Percentiles rank a stretch among this genome's conserved stretches.
These are phyloP conservation scores for Metschnikowia anglica DNA, from an alignment of 805 yeast species.

Conservation along the genomic window DNA sequence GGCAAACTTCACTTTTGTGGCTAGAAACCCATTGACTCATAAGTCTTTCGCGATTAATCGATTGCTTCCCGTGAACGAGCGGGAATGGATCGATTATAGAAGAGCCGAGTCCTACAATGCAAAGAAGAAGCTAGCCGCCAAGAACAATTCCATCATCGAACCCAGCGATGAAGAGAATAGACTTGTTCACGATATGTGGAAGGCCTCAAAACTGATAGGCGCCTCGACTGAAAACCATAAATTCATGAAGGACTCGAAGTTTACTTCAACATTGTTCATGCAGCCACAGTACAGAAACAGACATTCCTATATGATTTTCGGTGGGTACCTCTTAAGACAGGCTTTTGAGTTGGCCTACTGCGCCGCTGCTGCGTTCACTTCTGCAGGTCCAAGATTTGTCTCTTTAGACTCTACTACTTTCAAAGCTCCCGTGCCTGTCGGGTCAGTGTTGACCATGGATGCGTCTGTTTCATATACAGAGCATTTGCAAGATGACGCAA, in stretches of 20 bases:
- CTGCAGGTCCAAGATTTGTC: constrained; percentile 82
- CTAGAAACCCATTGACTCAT: constrained; percentile 91
- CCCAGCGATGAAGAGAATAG: constrained; percentile 70
- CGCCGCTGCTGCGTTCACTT: constrained; percentile 84
- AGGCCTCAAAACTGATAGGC: constrained; percentile 27
- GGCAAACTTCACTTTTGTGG: constrained; percentile 93
- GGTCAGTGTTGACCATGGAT: constrained; percentile 78
- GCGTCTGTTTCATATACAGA: constrained; percentile 87
- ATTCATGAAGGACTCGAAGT: constrained; percentile 69
- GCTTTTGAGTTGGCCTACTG: constrained; percentile 93
- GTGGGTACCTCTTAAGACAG: constrained; percentile 90
- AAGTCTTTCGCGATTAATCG: constrained; percentile 83
- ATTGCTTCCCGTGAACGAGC: constrained; percentile 69
- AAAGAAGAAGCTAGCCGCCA: constrained; percentile 77
- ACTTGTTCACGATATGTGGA: constrained; percentile 78
- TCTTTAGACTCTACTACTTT: constrained; percentile 89
- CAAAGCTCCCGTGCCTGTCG: constrained; percentile 94
- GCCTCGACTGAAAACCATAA: constrained; percentile 29
- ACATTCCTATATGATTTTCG: constrained; percentile 92
- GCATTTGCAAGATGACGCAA: constrained; percentile 52
- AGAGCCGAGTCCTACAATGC: constrained; percentile 89
- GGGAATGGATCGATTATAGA: constrained; percentile 79
- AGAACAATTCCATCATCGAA: constrained; percentile 56
- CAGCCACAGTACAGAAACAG: constrained; percentile 96
- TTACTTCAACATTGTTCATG: constrained; percentile 81